A percentile compares a stretch with the other conserved stretches of the same genome.
Evolutionary conservation across 257 asterid genomes (phyloP).

Genomic region (Eustoma russellianum): DNA sequence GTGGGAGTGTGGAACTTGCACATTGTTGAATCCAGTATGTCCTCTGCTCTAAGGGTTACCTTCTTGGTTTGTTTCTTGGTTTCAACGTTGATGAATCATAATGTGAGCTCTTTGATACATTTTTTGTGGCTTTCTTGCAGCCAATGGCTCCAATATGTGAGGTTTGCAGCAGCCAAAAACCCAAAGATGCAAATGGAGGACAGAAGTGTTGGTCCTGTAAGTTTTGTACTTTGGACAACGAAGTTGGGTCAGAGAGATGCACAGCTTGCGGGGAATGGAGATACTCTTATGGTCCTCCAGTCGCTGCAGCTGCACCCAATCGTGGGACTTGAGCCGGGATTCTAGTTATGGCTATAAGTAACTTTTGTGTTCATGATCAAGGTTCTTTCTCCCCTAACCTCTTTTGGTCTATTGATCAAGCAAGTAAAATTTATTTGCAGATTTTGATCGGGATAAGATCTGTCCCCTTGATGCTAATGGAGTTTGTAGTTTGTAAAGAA

Average conservation of each 20-base stretch:
- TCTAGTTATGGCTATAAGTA: neutral
- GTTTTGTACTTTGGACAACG: slow-evolving; percentile 70
- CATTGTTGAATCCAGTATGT: slow-evolving; percentile 80
- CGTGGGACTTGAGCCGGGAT: slow-evolving; percentile 46
- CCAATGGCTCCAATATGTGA: slow-evolving; percentile 68
- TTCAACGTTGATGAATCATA: neutral
- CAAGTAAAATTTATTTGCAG: no score
- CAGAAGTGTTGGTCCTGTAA: slow-evolving; percentile 55
- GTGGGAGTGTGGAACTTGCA: slow-evolving; percentile 76
- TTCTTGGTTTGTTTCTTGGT: neutral
- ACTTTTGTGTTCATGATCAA: no score
- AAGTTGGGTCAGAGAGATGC: slow-evolving; percentile 52
- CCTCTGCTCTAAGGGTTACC: slow-evolving; percentile 1
- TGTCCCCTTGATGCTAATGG: no score
- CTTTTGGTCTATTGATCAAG: no score
- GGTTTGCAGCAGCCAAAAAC: slow-evolving; percentile 52
- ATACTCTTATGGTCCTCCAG: slow-evolving; percentile 62
- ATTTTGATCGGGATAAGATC: no score
- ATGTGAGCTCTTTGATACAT: slow-evolving; percentile 5
- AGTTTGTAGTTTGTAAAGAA: no score
- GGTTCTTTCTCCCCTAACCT: no score
- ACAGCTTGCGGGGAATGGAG: slow-evolving; percentile 71
- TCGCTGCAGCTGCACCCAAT: slow-evolving; percentile 44
- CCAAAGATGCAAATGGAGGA: slow-evolving; percentile 32
- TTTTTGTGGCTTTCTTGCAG: slow-evolving; percentile 23